Base-by-base conservation (phyloP, 352 stramenopile species). In the Pythium myriotylum region DNA sequence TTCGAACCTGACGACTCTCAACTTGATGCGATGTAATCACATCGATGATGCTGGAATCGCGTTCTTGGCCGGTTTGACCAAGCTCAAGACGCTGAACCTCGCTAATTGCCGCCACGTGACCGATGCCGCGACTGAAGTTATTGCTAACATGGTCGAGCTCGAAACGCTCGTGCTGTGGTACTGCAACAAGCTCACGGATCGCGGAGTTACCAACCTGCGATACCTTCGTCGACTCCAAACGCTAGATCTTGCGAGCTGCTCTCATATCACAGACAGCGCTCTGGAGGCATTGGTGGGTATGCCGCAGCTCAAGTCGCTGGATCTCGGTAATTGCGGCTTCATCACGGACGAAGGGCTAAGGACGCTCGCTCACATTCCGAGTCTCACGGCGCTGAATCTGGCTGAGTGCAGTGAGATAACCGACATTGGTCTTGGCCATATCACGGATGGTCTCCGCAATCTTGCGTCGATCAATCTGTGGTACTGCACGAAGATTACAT, bases 161-260 rank as follows among this genome's bases (percentile, higher is more conserved):
- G 69, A 91, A 52, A 81, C 74, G 29, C 68, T 96, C 9, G 76
- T 89, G 32, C 62, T 96, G 9, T 89, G 84, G 75, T 90, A 94
- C 67, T 96, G 85, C 66, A 89, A 88, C 70, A 92, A 92, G 61
- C 72, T 96, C 23, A 92, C 81, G 0, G 84, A 96, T 65, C 23
- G 23, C 0, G 84, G 78, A 3, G 70, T 92, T 17, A 12, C 62
- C 3, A 68, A 73, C 4, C 61, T 92, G 19, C 54, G 65, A 8
- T 29, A 49, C 1, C 70, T 92, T 3, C 68, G 54, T 3, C 85
- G 77, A 24, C 71, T 94, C 22, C 70, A 86, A 60, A 81, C 81
- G 17, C 65, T 94, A 4, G 84, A 94, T 63, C 58, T 94, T 46
- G 82, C 84, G 35, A 92, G 82, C 48, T 91, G 81, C 58, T 88